Base-by-base conservation (phyloP, 495 filamentous ascomycete genomes). In the Penicillium turbatum region DNA sequence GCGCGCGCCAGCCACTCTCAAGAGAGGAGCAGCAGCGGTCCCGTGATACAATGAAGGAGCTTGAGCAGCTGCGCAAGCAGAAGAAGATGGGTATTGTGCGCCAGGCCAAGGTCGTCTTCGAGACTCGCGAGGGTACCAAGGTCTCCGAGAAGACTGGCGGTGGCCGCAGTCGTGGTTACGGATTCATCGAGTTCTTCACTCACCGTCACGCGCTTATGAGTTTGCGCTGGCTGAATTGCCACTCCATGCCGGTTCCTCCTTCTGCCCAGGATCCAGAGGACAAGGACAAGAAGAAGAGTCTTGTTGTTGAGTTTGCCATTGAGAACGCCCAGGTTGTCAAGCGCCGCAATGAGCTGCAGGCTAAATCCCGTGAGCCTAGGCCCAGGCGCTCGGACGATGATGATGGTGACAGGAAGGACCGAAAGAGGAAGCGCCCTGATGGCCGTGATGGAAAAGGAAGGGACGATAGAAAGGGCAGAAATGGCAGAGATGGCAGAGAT, bases 241-340 rank as follows among this genome's bases (percentile, higher is more conserved):
- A 92, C 60, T 78, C 84, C 2, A 71, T 89, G n/a, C 66, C 68
- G 19, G 57, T 65, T 29, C 70, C 67, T 12, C 60, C 62, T 9
- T 68, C 57, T 36, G 59, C 45, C 7, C 47, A 71, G 7, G 67
- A 68, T 19, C 17, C 46, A 8, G 80, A 80, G 15, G 57, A 71
- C 24, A 65, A 77, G 51, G 84, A 86, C 45, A 79, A 75, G 65
- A 88, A 84, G 68, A 88, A 88, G 69, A 77, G 92, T 12, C 69
- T 97, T 43, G 89, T 99, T 68, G 92, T 92, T 32, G 93, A 99
- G 66, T 99, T 99, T 72, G 92, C 93, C 11, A 96, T 99, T 65
- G 93, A 99, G 70, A 99, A 99, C 60, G 91, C 89, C 6, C 89
- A 96, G 61, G 93, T 99, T 5, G 87, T 99, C 32, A 76, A 79